Evolutionary conservation across 2,329 filamentous ascomycete genomes (phyloP), one percentile per base, ranked within the genome.

Genomic region (Arthrobotrys sinensis): DNA sequence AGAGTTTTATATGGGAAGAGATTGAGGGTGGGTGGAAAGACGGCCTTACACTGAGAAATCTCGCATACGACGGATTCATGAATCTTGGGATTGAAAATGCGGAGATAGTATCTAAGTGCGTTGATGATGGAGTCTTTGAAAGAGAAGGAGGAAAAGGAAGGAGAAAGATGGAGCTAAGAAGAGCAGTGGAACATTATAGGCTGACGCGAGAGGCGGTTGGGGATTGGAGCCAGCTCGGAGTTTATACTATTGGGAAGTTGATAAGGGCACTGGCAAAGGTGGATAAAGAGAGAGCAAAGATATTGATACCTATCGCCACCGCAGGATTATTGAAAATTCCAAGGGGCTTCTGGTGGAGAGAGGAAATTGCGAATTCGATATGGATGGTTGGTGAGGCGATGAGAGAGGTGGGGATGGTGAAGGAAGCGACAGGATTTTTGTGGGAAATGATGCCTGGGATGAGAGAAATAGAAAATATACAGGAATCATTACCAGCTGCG

Each of bases 211-310:
- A 45, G 21, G 50, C 62, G 19, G 71, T 66, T 28, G 21, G 66
- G 12, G 55, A 67, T 40, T 52, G 53, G 19, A 77, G 66, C 34
- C 32, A 67, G 4, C 60, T 71, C 4, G 66, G 66, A n/a, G 36
- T 67, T 3, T 63, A 66, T 10, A 50, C 57, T 3, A 52, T 77
- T n/a, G 57, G 48, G 14, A 53, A 45, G n/a, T 48, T 77, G 34
- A 16, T 77, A 7, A 77, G 70, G 43, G 66, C 66, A 12, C 43
- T 71, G 4, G 69, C 67, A 11, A 77, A 70, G 12, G 52, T 77
- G 4, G 60, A 77, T 36, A 21, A 16, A n/a, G 11, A 71, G 7
- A 68, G 67, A 3, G 11, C 60, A 32, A 24, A 19, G 2, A 48
- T 45, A 3, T 14, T 67, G 28, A 38, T 55, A 53, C 66, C 66